Conservation (phyloP, 2,329 filamentous ascomycete species). For the Colletotrichum sp. region DNA sequence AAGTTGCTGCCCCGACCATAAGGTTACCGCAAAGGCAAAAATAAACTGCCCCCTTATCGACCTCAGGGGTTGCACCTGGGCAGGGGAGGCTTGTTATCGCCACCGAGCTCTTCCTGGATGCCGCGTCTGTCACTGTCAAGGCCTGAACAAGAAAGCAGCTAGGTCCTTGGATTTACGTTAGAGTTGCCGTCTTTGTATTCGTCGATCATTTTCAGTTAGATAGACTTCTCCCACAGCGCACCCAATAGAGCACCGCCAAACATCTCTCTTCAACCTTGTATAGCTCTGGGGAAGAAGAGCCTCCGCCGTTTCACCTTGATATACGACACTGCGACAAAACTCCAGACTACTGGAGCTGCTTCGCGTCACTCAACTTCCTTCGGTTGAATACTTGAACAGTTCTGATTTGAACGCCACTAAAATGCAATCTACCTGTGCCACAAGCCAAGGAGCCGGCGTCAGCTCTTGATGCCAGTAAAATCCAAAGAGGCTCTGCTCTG, state of each 20-base stretch:
- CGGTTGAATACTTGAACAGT: neutral
- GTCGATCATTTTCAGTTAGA: neutral
- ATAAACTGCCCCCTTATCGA: neutral
- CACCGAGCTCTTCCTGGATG: neutral
- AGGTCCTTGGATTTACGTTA: neutral
- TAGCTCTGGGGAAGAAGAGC: neutral
- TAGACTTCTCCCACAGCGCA: rapidly evolving
- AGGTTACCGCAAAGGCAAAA: neutral
- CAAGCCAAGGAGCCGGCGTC: neutral
- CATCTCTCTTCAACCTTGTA: neutral
- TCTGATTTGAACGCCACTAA: neutral
- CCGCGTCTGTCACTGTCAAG: neutral
- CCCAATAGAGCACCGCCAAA: neutral
- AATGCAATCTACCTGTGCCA: neutral
- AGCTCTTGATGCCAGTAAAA: slow-evolving; percentile 7
- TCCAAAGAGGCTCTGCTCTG: neutral
- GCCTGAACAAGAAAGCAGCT: neutral
- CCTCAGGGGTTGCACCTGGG: neutral
- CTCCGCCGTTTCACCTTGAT: neutral
- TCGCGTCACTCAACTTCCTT: neutral
- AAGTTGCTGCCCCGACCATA: neutral
- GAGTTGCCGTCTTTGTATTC: neutral
- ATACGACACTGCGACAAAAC: neutral
- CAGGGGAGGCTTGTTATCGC: neutral
- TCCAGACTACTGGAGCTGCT: neutral